Percentiles rank a stretch among this genome's conserved stretches.
Conservation (phyloP, 192 early-diverging fungal genomes). For the Tieghemiomyces parasiticus region DNA sequence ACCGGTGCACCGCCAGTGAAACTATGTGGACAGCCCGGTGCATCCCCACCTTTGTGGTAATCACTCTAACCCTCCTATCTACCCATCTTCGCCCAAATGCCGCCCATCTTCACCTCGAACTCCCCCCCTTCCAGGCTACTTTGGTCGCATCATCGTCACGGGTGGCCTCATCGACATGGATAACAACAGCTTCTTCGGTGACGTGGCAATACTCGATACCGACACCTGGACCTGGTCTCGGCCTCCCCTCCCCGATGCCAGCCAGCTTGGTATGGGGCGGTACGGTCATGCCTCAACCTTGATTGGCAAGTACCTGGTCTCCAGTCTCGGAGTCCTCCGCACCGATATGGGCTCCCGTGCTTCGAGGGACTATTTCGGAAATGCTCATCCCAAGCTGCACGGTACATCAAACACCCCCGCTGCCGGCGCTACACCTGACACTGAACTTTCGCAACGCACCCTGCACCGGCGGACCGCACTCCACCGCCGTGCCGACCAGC, state of each 20-base stretch:
- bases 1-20: too few species aligned
- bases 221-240: conserved; percentile 24
- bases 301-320: conserved; percentile 7
- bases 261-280: conserved; percentile 1
- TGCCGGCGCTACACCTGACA: background rate
- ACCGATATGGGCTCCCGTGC: background rate
- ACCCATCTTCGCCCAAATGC: conserved; percentile 15
- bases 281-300: conserved; percentile 8
- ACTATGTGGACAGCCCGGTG: too few species aligned
- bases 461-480: background rate
- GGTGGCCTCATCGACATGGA: conserved; percentile 22
- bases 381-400: too few species aligned
- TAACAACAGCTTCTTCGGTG: conserved; percentile 17
- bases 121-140: conserved; percentile 16
- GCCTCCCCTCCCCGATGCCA: background rate
- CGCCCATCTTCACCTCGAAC: background rate
- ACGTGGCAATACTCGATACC: conserved; percentile 28
- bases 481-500: conserved; percentile 4
- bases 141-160: conserved; percentile 24
- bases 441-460: background rate
- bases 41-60: too few species aligned
- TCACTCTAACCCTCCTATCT: background rate
- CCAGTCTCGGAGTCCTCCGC: background rate
- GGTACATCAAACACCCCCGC: background rate
- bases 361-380: too few species aligned